Evolutionary conservation across 768 basidiomycete species (phyloP), one percentile per base, ranked within the genome.

Genomic region (Harrya chromipes): DNA sequence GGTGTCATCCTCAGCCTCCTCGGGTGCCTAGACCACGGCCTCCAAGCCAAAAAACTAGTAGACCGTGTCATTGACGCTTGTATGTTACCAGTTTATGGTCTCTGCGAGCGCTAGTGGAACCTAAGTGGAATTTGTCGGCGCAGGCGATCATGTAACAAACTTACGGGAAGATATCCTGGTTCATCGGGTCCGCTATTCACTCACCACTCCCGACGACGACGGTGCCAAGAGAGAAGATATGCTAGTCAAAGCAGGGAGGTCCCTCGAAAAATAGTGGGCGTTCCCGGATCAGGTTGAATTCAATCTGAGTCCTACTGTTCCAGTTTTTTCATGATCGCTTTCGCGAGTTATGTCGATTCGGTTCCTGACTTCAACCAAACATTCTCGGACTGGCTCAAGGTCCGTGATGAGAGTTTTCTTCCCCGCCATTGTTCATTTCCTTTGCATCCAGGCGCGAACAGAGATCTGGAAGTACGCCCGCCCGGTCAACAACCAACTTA

Each of bases 281-380:
- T n/a, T 8, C n/a, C 45, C 21, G 23, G 47, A 39, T 39, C 21
- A 44, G 21, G 26, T 11, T 26, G 23, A 44, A 17, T 46, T 39
- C 31, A 24, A 31, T 11, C 50, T 47, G 26, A 49, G n/a, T 8
- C 11, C n/a, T 12, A n/a, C 5, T 19, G 3, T 37, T 10, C 17
- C 49, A 93, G 90, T 67, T 97, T 95, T 73, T 97, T 97, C 70
- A 82, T 94, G 58, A 88, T 98, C 51, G 89, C 87, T 0, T 99
- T 97, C 60, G 88, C 94, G 3, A 90, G 84, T 52, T 99, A 88
- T 58, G 84, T 95, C 6, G 81, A 84, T 49, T 80, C 86, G 45
- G 75, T 77, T 23, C 78, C 84, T 12, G 72, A 80, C 56, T 81
- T 87, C 62, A 66, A 72, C 36, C 80, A 83, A 54, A 83, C 78